Base-by-base conservation (phyloP, 805 yeast species). In the Clavispora phyllophila region DNA sequence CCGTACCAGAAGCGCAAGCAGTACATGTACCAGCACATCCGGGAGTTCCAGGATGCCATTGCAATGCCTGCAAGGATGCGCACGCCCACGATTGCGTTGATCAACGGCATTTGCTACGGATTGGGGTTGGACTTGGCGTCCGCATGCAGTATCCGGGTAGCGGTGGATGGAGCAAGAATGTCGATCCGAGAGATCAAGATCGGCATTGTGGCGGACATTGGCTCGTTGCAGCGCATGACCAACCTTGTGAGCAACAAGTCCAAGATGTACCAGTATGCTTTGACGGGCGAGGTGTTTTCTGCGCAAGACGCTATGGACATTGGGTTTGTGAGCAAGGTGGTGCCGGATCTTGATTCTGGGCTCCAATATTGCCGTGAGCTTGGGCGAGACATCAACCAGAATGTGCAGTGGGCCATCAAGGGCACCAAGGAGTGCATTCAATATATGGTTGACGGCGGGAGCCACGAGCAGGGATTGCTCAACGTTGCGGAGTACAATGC, bases 131-230 rank as follows among this genome's bases (percentile, higher is more conserved):
- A 85, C 58, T 74, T 85, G 35, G 63, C 83, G 7, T 62, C 82
- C 12, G 76, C 84, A 0, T 70, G 75, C 23, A 71, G 79, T 13
- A 75, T 85, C 19, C 72, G 90, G 40, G 58, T 81, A 10, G 78
- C 79, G 9, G 63, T 80, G 3, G 62, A 63, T 24, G 83, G 76
- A 48, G 72, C 76, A 12, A 62, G 56, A 31, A 70, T 83, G 49
- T 72, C 84, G 33, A 75, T 86, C 43, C 76, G 83, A 43, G 95
- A 85, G 62, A 79, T 84, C 46, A 77, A 79, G 47, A 70, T 85
- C 41, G 93, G 91, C 3, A 70, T 86, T 56, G 75, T 86, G 29
- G 89, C 93, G 1, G 93, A 86, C 57, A 82, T 85, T 54, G 95
- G 95, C 4, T 73, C 86, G 1, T 66, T 85, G 44, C 90, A 85